phyloP scores from a whole-genome alignment of 345 rosid species.

The Citrus hindsii region DNA sequence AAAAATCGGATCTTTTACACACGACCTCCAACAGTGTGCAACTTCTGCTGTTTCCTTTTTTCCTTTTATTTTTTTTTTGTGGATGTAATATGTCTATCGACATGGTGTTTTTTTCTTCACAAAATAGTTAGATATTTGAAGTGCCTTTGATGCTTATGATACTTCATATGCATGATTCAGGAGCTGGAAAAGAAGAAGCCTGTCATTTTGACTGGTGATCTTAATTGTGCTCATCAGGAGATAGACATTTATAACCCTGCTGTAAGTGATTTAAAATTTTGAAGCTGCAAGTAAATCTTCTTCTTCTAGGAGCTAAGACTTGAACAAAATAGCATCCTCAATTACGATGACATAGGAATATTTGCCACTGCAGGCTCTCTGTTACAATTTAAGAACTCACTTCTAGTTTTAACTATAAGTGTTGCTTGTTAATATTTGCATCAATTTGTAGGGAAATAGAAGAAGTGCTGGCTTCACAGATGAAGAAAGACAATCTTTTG shows the following conservation, averaged over 20 bases:
- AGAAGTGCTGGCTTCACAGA: slow-evolving; percentile 89
- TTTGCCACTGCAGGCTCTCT: not conserved
- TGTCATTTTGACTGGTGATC: slow-evolving; percentile 91
- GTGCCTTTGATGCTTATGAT: not conserved
- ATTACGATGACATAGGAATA: not conserved
- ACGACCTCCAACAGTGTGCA: not conserved
- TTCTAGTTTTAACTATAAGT: not conserved
- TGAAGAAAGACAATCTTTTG: not conserved
- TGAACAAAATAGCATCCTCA: not conserved
- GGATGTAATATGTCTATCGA: not conserved
- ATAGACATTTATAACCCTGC: slow-evolving; percentile 84
- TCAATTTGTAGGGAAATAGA: slow-evolving; percentile 65
- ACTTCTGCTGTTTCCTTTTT: not conserved
- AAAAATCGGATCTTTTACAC: not conserved
- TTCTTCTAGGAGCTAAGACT: not conserved
- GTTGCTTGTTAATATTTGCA: not conserved
- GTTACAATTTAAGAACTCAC: not conserved
- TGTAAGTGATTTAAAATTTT: slow-evolving; percentile 37
- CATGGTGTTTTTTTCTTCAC: not conserved
- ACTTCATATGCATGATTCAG: slow-evolving; percentile 33
- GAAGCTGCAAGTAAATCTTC: not conserved
- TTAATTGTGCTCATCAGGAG: slow-evolving; percentile 95
- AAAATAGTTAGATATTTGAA: not conserved
- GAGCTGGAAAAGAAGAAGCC: slow-evolving; percentile 94
- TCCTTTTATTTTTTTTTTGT: not conserved